These are phyloP conservation scores for Phlyctochytrium planicorne DNA, from an alignment of 192 early-diverging fungal genomes.

Conservation along the genomic window DNA sequence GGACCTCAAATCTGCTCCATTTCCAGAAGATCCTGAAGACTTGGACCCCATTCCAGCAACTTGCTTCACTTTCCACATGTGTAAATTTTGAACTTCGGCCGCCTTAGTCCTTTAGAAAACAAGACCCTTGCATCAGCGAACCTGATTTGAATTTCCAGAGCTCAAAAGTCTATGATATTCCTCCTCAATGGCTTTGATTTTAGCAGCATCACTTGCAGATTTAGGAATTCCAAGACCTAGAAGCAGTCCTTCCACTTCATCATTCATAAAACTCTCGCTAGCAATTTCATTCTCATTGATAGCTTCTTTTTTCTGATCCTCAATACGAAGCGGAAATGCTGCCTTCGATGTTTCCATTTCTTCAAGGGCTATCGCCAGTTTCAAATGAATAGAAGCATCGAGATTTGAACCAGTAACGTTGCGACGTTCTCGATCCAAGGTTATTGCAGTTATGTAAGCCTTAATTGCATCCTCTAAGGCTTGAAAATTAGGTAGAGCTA, in stretches of 20 bases:
- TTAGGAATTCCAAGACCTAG: conserved; percentile 38
- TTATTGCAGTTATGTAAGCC: conserved; percentile 35
- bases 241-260: conserved; percentile 52
- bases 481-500: conserved; percentile 12
- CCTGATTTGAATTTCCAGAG: conserved; percentile 38
- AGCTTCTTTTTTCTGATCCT: no score
- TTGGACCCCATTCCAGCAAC: no score
- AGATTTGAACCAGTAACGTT: conserved; percentile 17
- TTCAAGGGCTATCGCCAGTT: conserved; percentile 36
- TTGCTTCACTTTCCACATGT: conserved; percentile 43
- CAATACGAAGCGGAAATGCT: conserved; percentile 25
- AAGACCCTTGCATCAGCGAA: no score
- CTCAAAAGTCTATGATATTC: conserved; percentile 46
- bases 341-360: conserved; percentile 20
- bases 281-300: conserved; percentile 34
- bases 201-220: conserved; percentile 33
- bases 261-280: conserved; percentile 40
- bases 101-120: no score
- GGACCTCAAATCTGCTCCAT: conserved; percentile 1
- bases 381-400: conserved; percentile 34
- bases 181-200: conserved; percentile 48
- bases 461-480: conserved; percentile 11
- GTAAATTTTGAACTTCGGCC: conserved; percentile 44
- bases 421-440: conserved; percentile 22
- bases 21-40: not conserved